These are phyloP conservation scores for Cryptosporidium andersoni DNA, from an alignment of 169 alveolate species.

Conservation along the genomic window DNA sequence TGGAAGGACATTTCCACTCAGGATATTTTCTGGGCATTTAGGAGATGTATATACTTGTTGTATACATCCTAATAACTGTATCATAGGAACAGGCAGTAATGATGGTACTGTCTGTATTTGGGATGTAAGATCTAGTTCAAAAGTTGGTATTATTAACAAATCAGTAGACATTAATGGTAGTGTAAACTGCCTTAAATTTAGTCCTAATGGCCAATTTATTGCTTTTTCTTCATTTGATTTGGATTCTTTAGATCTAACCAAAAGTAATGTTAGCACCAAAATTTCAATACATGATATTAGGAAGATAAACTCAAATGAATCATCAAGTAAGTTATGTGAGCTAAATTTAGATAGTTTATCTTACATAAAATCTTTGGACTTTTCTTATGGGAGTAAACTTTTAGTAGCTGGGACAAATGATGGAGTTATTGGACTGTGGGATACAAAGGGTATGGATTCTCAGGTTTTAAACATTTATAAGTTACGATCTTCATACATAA, in stretches of 20 bases:
- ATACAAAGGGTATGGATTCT: background rate
- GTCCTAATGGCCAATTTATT: slow-evolving; percentile 46
- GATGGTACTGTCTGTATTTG: slow-evolving; percentile 80
- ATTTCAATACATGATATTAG: too few relatives aligned
- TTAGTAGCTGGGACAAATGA: slow-evolving; percentile 36
- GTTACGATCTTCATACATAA: slow-evolving; percentile 10
- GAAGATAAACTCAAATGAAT: too few relatives aligned
- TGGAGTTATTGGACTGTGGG: slow-evolving; percentile 58
- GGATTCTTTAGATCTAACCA: background rate
- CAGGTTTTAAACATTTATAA: slow-evolving; percentile 21
- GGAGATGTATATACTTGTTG: slow-evolving; percentile 81
- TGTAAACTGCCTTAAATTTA: slow-evolving; percentile 43
- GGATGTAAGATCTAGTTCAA: slow-evolving; percentile 64
- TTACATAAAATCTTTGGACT: slow-evolving; percentile 42
- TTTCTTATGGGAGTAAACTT: slow-evolving; percentile 58
- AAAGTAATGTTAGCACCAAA: too few relatives aligned
- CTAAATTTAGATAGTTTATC: background rate
- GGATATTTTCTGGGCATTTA: slow-evolving; percentile 82
- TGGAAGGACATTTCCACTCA: slow-evolving; percentile 73
- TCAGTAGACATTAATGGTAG: slow-evolving; percentile 16
- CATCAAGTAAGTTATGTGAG: too few relatives aligned
- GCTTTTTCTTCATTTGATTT: slow-evolving; percentile 38
- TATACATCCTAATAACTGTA: slow-evolving; percentile 84
- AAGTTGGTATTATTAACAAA: slow-evolving; percentile 41
- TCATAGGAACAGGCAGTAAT: slow-evolving; percentile 81